Percentiles rank a stretch among this genome's conserved stretches.
Conservation (phyloP, 75 land plant species). For the Cryptomeria japonica region DNA sequence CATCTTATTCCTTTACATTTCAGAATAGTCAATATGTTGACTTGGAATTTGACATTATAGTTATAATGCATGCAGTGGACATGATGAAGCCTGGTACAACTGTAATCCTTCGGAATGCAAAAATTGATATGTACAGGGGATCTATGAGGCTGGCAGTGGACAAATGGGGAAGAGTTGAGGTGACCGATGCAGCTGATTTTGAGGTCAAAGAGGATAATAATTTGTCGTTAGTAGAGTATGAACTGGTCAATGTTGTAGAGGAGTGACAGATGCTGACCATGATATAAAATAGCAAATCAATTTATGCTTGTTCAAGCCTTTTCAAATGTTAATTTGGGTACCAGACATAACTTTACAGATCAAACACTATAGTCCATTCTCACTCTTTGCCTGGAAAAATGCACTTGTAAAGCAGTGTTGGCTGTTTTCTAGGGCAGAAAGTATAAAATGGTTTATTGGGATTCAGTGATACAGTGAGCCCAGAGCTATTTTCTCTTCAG, state of each 20-base stretch:
- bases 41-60: neutral
- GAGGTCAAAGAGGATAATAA: constrained; percentile 48
- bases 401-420: neutral
- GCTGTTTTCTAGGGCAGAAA: constrained; percentile 3
- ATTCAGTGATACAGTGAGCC: constrained; percentile 1
- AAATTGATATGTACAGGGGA: constrained; percentile 89
- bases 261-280: neutral
- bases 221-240: constrained; percentile 44
- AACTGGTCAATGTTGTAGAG: constrained; percentile 44
- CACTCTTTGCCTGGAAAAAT: constrained; percentile 1
- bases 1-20: neutral
- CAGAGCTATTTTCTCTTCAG: constrained; percentile 5
- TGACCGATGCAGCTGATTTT: constrained; percentile 48
- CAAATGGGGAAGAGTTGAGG: constrained; percentile 74
- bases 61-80: constrained; percentile 42
- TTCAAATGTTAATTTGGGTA: constrained; percentile 9
- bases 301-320: neutral
- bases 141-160: constrained; percentile 89
- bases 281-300: neutral
- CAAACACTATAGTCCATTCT: neutral
- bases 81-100: constrained; percentile 68
- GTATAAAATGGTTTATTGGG: neutral
- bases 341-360: neutral
- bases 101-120: constrained; percentile 72
- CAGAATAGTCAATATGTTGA: neutral